phyloP scores from a whole-genome alignment of 2,329 filamentous ascomycete species.

The Pseudopyrenochaeta lycopersici region DNA sequence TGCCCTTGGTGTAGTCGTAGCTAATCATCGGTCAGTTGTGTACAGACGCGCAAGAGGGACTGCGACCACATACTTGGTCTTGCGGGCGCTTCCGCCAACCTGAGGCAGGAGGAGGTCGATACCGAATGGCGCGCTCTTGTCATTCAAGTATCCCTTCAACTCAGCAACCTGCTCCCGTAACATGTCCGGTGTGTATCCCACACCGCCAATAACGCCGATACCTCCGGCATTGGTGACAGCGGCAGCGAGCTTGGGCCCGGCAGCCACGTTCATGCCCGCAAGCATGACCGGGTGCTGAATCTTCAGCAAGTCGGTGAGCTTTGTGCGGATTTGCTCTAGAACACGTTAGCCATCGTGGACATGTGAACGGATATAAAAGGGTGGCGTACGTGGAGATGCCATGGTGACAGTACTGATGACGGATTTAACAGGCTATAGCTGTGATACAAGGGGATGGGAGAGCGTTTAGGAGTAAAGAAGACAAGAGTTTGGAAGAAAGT shows the following conservation, averaged over 20 bases:
- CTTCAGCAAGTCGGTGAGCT: conserved; percentile 93
- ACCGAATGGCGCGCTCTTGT: conserved; percentile 95
- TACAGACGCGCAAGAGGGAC: not conserved
- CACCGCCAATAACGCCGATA: conserved; percentile 93
- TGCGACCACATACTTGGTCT: conserved; percentile 76
- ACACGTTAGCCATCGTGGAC: conserved; percentile 33
- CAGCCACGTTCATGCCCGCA: conserved; percentile 99
- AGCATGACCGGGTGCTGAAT: conserved; percentile 97
- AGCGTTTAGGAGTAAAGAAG: conserved; percentile 1
- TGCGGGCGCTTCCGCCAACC: conserved; percentile 91
- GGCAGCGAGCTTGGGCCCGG: conserved; percentile 93
- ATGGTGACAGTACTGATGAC: conserved; percentile 57
- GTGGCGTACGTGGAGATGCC: conserved; percentile 79
- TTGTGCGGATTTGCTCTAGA: conserved; percentile 86
- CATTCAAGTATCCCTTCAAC: conserved; percentile 84
- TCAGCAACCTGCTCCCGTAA: conserved; percentile 93
- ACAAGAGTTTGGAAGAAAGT: conserved; percentile 8
- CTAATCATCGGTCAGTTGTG: conserved; percentile 57
- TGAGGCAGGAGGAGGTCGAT: conserved; percentile 94
- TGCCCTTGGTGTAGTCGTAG: conserved; percentile 99
- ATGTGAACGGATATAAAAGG: conserved; percentile 24
- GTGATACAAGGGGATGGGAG: not conserved
- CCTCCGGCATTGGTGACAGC: conserved; percentile 97
- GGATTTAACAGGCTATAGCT: not conserved
- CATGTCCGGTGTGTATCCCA: conserved; percentile 97